A percentile compares a stretch with the other conserved stretches of the same genome.
These are phyloP conservation scores for Ophiostoma sp. DNA, from an alignment of 2,329 filamentous ascomycete species.

Conservation along the genomic window DNA sequence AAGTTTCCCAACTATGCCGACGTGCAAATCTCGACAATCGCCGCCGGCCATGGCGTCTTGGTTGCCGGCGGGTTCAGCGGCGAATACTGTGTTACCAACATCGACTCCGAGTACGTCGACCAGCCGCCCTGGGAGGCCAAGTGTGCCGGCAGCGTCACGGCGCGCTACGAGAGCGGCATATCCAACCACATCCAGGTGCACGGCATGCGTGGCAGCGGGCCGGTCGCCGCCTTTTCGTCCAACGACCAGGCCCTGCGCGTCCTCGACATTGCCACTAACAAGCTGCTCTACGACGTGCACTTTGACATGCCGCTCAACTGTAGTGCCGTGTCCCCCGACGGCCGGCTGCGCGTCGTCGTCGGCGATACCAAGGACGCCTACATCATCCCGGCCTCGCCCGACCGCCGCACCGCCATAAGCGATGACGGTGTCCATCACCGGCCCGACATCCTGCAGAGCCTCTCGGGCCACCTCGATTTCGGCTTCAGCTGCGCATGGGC, in stretches of 20 bases:
- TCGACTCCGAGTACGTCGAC: conserved; percentile 36
- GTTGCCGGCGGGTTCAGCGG: conserved; percentile 56
- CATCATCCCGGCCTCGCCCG: conserved; percentile 64
- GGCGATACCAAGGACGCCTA: conserved; percentile 62
- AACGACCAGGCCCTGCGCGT: conserved; percentile 57
- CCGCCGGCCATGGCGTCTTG: conserved; percentile 50
- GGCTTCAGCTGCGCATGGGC: conserved; percentile 78
- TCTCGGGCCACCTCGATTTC: conserved; percentile 62
- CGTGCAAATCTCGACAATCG: conserved; percentile 47
- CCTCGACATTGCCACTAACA: conserved; percentile 55
- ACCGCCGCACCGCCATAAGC: conserved; percentile 31
- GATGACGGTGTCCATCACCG: conserved; percentile 8
- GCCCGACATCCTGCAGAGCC: conserved; percentile 46
- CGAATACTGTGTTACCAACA: conserved; percentile 47
- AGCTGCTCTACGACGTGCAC: conserved; percentile 47
- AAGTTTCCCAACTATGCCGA: conserved; percentile 38
- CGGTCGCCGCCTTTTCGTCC: conserved; percentile 56
- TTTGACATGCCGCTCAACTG: conserved; percentile 66
- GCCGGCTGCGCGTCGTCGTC: conserved; percentile 65
- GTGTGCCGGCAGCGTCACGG: conserved; percentile 48
- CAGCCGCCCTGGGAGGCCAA: conserved; percentile 34
- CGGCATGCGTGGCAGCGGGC: conserved; percentile 45
- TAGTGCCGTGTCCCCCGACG: conserved; percentile 65
- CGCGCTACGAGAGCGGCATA: conserved; percentile 48
- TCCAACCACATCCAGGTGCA: conserved; percentile 61